Percentiles rank a stretch among this genome's conserved stretches.
These are phyloP conservation scores for Oryza meyeriana DNA, from an alignment of 176 grass and related monocot species.

Conservation along the genomic window DNA sequence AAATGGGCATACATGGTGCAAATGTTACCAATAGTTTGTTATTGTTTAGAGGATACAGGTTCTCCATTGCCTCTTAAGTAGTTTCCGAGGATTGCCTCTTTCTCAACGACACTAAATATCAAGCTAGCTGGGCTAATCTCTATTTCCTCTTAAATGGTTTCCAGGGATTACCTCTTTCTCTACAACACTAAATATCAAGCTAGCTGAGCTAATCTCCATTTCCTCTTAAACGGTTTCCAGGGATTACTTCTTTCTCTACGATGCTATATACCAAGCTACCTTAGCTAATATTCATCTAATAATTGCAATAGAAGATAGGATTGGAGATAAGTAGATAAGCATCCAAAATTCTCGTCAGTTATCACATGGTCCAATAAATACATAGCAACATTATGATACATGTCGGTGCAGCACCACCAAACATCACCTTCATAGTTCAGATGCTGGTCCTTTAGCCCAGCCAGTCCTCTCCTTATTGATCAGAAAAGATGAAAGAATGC, in stretches of 20 bases:
- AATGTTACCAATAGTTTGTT: not conserved
- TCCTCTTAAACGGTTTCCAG: not conserved
- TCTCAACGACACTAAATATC: not conserved
- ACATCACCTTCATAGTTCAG: not conserved
- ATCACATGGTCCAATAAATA: not conserved
- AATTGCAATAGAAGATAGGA: not conserved
- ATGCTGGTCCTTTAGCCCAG: not conserved
- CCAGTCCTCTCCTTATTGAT: not conserved
- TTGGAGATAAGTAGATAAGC: not conserved
- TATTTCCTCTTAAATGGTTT: not conserved
- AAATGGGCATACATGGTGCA: not conserved
- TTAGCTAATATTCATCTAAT: not conserved
- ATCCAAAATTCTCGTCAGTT: not conserved
- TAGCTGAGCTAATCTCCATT: not conserved
- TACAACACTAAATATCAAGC: not conserved
- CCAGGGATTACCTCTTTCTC: not conserved
- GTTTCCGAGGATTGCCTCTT: not conserved
- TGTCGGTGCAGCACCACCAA: not conserved
- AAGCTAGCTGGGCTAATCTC: not conserved
- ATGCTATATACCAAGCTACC: not conserved
- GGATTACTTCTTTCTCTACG: not conserved
- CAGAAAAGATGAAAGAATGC: constrained; percentile 11
- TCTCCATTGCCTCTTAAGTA: not conserved
- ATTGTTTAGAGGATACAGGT: not conserved
- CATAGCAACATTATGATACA: constrained; percentile 2